Conservation (phyloP, 2,329 filamentous ascomycete species). For the Calonectria crousiana region DNA sequence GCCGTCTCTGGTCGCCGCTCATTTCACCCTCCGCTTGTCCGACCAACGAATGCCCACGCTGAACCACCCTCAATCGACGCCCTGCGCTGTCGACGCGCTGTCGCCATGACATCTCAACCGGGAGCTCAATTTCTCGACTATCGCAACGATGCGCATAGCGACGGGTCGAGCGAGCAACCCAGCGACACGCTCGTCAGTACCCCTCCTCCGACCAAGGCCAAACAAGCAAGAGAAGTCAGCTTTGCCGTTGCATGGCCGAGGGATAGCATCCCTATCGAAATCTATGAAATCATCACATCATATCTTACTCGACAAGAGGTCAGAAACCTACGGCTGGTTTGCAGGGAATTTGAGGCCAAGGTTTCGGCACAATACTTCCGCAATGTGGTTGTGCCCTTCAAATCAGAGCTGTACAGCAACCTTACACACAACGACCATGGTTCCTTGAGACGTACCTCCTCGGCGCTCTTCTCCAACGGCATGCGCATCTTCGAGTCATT, state of each 20-base stretch:
- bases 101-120: neutral
- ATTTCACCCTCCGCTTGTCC: slow-evolving; percentile 5
- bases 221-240: neutral
- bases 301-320: slow-evolving; percentile 70
- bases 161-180: neutral
- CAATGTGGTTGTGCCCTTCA: slow-evolving; percentile 75
- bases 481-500: slow-evolving; percentile 73
- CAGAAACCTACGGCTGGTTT: slow-evolving; percentile 71
- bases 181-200: neutral
- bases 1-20: neutral
- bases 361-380: slow-evolving; percentile 70
- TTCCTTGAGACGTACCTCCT: slow-evolving; percentile 38
- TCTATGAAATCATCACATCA: slow-evolving; percentile 69
- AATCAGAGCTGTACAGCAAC: slow-evolving; percentile 69
- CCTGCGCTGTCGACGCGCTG: neutral
- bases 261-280: slow-evolving; percentile 66
- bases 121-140: neutral
- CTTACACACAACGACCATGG: slow-evolving; percentile 38
- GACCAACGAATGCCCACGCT: slow-evolving; percentile 11
- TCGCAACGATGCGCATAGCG: neutral
- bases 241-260: slow-evolving; percentile 46
- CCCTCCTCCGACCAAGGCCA: neutral
- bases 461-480: slow-evolving; percentile 57
- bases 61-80: neutral
- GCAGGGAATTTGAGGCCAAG: slow-evolving; percentile 67